These are phyloP conservation scores for Penicillium psychrosexuale DNA, from an alignment of 2,329 filamentous ascomycete species.

Conservation along the genomic window DNA sequence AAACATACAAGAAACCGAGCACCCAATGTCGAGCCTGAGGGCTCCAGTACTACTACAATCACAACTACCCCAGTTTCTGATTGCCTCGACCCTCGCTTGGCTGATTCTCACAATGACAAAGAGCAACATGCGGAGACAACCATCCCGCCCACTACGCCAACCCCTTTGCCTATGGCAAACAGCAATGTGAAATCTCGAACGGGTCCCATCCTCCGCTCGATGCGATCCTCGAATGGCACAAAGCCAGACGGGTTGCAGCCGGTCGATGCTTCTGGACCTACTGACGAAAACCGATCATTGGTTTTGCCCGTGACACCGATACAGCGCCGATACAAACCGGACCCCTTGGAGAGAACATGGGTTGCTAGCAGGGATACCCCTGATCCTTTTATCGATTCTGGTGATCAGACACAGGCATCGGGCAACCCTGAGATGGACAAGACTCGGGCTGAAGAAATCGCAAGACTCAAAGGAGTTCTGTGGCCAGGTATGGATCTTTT, in stretches of 20 bases:
- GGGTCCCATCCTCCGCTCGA: not conserved
- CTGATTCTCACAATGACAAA: slow-evolving; percentile 11
- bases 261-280: not conserved
- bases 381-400: slow-evolving; percentile 20
- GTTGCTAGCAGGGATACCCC: slow-evolving; percentile 7
- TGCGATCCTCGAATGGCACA: not conserved
- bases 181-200: not conserved
- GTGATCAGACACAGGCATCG: not conserved
- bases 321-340: not conserved
- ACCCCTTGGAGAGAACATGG: not conserved
- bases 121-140: not conserved
- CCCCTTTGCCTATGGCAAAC: not conserved
- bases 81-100: slow-evolving; percentile 32
- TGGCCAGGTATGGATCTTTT: slow-evolving; percentile 54
- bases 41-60: not conserved
- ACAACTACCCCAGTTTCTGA: slow-evolving; percentile 12
- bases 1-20: slow-evolving; percentile 6
- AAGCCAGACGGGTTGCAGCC: not conserved
- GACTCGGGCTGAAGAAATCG: slow-evolving; percentile 37
- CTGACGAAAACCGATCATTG: not conserved
- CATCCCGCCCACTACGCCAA: slow-evolving; percentile 3
- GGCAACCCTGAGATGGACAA: slow-evolving; percentile 27
- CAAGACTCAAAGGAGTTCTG: slow-evolving; percentile 46
- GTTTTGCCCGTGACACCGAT: slow-evolving; percentile 14
- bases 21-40: not conserved